A percentile compares a stretch with the other conserved stretches of the same genome.
phyloP scores from a whole-genome alignment of 1,284 basidiomycete species.

The Kwoniella shivajii region DNA sequence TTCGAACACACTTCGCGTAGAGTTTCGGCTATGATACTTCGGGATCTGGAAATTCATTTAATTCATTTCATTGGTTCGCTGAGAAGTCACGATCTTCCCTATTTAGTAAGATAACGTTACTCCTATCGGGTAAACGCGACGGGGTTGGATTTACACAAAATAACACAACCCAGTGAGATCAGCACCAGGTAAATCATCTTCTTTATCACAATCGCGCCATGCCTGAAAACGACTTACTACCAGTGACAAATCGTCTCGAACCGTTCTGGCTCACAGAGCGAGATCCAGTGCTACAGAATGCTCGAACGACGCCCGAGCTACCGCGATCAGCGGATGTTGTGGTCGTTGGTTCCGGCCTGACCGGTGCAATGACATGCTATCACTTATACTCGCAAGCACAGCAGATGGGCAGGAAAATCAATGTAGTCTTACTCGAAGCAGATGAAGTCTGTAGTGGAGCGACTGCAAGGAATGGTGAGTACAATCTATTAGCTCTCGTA shows the following conservation, averaged over 20 bases:
- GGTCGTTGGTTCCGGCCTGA: conserved; percentile 42
- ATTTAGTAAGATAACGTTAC: no score
- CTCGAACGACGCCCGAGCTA: conserved; percentile 27
- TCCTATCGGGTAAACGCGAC: no score
- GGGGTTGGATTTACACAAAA: no score
- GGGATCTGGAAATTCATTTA: no score
- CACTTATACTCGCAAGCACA: conserved; percentile 25
- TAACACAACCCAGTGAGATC: background rate
- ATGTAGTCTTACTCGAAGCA: conserved; percentile 47
- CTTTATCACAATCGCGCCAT: background rate
- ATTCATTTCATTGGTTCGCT: no score
- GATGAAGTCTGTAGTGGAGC: conserved; percentile 45
- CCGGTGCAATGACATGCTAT: conserved; percentile 40
- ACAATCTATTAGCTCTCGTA: background rate
- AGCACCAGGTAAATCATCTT: background rate
- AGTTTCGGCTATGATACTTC: no score
- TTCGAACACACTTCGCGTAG: no score
- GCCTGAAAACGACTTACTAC: conserved; percentile 16
- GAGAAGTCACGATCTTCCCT: no score
- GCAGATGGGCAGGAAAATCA: conserved; percentile 17
- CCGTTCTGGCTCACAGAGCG: conserved; percentile 35
- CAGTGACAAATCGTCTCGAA: conserved; percentile 26
- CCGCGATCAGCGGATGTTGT: conserved; percentile 37
- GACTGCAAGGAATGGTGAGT: conserved; percentile 43
- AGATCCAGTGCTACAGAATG: conserved; percentile 27